A percentile compares a stretch with the other conserved stretches of the same genome.
Evolutionary conservation across 1,284 basidiomycete genomes (phyloP).

Genomic region (Athelia psychrophila): DNA sequence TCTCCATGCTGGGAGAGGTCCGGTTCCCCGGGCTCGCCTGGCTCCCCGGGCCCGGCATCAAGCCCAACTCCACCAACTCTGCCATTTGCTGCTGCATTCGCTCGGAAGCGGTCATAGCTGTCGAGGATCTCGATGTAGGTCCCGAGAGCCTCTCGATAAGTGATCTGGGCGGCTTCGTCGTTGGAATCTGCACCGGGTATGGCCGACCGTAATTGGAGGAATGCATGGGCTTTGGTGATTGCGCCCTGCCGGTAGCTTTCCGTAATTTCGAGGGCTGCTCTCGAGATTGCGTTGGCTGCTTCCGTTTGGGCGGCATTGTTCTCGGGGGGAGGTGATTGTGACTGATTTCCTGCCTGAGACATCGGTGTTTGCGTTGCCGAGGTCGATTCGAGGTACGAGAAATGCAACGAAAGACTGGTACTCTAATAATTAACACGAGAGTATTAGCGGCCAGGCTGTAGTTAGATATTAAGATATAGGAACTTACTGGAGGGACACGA

Average conservation of each 20-base stretch:
- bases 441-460: no score
- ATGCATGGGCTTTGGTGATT: background rate
- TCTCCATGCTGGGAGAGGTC: background rate
- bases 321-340: no score
- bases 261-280: background rate
- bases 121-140: background rate
- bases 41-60: background rate
- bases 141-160: background rate
- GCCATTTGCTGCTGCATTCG: background rate
- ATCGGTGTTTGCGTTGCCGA: no score
- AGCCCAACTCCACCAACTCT: background rate
- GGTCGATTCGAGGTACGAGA: no score
- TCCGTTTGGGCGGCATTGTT: no score
- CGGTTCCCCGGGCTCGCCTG: background rate
- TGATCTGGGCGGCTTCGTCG: background rate
- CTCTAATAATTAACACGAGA: no score
- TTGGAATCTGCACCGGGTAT: no score
- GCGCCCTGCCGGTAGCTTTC: background rate
- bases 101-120: background rate
- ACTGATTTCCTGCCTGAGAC: no score
- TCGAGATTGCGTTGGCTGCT: no score
- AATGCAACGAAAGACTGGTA: no score
- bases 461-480: no score
- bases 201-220: background rate
- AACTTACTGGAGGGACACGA: no score